Base-by-base conservation (phyloP, 306 rosid species). In the Rosa chinensis region DNA sequence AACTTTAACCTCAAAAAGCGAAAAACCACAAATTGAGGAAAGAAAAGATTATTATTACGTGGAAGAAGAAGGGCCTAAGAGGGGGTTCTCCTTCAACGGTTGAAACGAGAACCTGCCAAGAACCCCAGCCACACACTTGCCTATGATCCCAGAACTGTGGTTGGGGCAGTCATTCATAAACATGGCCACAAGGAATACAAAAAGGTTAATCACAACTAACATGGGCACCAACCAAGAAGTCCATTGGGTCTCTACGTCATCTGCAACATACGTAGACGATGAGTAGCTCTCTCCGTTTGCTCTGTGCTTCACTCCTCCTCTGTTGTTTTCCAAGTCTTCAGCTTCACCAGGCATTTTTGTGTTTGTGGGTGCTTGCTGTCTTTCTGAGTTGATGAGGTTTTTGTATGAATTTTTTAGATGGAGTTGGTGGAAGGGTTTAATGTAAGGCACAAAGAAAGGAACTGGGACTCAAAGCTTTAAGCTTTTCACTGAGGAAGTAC, bases 151-250 rank as follows among this genome's bases (percentile, higher is more conserved):
- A 28, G 10, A 16, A 82, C 82, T 77, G 40, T 85, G 81, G 25
- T 85, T 74, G 6, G 98, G 98, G 72, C 97, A 94, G 66, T 94
- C 77, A 74, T 94, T 94, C 68, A 90, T 62, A 76, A 74, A 90
- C 98, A 94, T 92, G 49, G 83, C 84, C 49, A 78, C 82, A 77
- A 94, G 13, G 78, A 92, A 90, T 72, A 90, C 83, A 20, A 82
- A 85, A 77, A 89, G 71, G 76, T 90, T 94, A 12, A 88, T 92
- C 48, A 84, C 88, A n/a, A 92, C 90, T 59, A 94, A 77, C 77
- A 88, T 20, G 17, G 97, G 97, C 10, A 94, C 90, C 77, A 94
- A 80, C 98, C 98, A 94, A 23, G 97, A 90, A 40, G 85, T 89
- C 97, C 94, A 92, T 43, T 81, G 88, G 42, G 85, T 79, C 45